Base-by-base conservation (phyloP, 164 flowering plant species). In the Echeveria elegans region DNA sequence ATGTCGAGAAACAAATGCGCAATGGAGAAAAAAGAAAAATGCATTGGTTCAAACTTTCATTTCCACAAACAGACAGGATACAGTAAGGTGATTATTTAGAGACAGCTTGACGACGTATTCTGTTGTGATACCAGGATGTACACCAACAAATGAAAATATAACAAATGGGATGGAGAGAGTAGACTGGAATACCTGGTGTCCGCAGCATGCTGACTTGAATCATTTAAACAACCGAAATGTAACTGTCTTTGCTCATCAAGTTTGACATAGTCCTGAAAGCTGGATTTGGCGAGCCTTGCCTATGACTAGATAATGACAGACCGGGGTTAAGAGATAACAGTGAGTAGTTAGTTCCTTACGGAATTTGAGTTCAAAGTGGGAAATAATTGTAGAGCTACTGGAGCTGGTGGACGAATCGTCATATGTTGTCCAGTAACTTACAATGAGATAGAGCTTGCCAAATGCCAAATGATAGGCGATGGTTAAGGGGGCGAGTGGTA, bases 211-310 rank as follows among this genome's bases (percentile, higher is more conserved):
- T 1, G 12, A 0, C 4, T 23, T 53, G 60, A 53, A 53, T 10
- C 60, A 37, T 74, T n/a, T 69, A 83, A 50, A 79, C 81, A 41
- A 78, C 83, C 21, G 74, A 72, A 43, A 83, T 83, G 56, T 80
- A 74, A 72, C 69, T 69, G 61, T 83, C 83, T 10, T 78, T 77
- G 68, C 72, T 77, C 66, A 29, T 77, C 65, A 80, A 77, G 65
- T 65, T 62, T 50, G 77, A 19, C 71, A 73, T 70, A n/a, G 64
- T 70, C 72, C n/a, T 77, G 79, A 76, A 77, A 36, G 78, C 77
- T 12, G 81, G 59, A 60, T 78, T 79, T 70, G 79, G 75, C 12
- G 83, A 58, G 6, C 76, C 61, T 43, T 21, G 78, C 26, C 21
- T 68, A 69, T 69, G 69, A 65, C 71, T 71, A 4, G 75, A 19